Conservation (phyloP, 805 yeast genomes). For the Schwanniomyces yamadae region DNA sequence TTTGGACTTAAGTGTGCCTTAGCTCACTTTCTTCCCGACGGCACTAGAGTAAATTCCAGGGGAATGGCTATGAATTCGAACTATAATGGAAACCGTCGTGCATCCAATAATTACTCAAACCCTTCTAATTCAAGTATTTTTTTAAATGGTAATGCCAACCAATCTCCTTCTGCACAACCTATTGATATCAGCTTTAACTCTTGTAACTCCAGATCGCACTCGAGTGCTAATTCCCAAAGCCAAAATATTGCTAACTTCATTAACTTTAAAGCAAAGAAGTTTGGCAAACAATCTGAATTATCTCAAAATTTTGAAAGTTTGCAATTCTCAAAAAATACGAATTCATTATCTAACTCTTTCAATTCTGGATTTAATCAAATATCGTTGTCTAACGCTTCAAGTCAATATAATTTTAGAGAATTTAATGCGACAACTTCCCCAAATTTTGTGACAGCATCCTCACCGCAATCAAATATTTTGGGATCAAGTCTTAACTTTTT, state of each 20-base stretch:
- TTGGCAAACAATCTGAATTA: constrained; percentile 6
- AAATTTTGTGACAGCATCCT: constrained; percentile 6
- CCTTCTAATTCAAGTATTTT: constrained; percentile 1
- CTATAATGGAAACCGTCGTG: constrained; percentile 2
- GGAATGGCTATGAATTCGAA: constrained; percentile 6
- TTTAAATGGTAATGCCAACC: constrained; percentile 3
- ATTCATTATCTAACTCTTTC: background rate
- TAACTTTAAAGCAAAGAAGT: constrained; percentile 5
- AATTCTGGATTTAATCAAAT: constrained; percentile 1
- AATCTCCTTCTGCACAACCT: constrained; percentile 10
- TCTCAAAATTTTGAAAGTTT: background rate
- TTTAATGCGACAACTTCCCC: constrained; percentile 15
- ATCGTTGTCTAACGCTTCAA: constrained; percentile 3
- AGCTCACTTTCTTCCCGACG: constrained; percentile 88
- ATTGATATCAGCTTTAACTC: constrained; percentile 12
- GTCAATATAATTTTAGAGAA: constrained; percentile 7
- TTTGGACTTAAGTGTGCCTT: constrained; percentile 93
- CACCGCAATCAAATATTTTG: constrained; percentile 5
- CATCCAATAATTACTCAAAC: constrained; percentile 3
- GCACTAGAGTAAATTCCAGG: constrained; percentile 68
- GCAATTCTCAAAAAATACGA: background rate
- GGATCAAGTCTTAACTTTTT: constrained; percentile 2
- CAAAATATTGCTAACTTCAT: constrained; percentile 13
- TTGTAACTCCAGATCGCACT: background rate
- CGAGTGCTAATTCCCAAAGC: too few species aligned